These are phyloP conservation scores for Candida ascalaphidarum DNA, from an alignment of 805 yeast genomes.

Conservation along the genomic window DNA sequence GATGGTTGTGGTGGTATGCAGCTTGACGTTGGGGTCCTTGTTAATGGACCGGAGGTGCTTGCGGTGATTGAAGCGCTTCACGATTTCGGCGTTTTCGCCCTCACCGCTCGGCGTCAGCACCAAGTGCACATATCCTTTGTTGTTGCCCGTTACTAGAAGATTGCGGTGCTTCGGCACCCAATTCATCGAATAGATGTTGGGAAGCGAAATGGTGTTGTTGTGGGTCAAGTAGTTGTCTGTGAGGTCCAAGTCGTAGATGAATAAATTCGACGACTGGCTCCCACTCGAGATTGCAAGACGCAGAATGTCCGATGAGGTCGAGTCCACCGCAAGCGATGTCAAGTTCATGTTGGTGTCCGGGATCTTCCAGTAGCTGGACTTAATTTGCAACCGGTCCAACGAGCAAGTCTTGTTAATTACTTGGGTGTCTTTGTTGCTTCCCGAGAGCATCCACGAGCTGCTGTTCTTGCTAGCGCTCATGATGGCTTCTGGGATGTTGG, in stretches of 20 bases:
- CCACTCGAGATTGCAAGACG: slow-evolving; percentile 49
- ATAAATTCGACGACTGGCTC: slow-evolving; percentile 35
- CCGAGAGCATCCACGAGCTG: slow-evolving; percentile 22
- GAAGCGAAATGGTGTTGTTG: slow-evolving; percentile 49
- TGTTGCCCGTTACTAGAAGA: slow-evolving; percentile 63
- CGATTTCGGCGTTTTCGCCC: slow-evolving; percentile 54
- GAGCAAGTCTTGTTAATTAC: slow-evolving; percentile 36
- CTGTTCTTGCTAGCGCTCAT: too few relatives aligned
- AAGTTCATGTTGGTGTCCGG: slow-evolving; percentile 36
- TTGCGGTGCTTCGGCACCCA: slow-evolving; percentile 39
- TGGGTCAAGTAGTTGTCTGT: slow-evolving; percentile 39
- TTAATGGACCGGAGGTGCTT: slow-evolving; percentile 42
- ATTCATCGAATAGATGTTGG: slow-evolving; percentile 43
- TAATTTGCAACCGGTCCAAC: slow-evolving; percentile 29
- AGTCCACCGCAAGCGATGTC: slow-evolving; percentile 32
- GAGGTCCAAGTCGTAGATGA: slow-evolving; percentile 39
- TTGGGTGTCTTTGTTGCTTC: slow-evolving; percentile 17
- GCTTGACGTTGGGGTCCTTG: slow-evolving; percentile 11
- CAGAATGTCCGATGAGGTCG: slow-evolving; percentile 13
- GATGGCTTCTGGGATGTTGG: slow-evolving; percentile 14
- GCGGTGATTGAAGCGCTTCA: slow-evolving; percentile 71
- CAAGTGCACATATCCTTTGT: slow-evolving; percentile 65
- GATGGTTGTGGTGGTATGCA: slow-evolving; percentile 15
- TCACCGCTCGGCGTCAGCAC: slow-evolving; percentile 47
- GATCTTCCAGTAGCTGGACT: slow-evolving; percentile 37